These are phyloP conservation scores for Plantago ovata DNA, from an alignment of 257 asterid species.

Conservation along the genomic window DNA sequence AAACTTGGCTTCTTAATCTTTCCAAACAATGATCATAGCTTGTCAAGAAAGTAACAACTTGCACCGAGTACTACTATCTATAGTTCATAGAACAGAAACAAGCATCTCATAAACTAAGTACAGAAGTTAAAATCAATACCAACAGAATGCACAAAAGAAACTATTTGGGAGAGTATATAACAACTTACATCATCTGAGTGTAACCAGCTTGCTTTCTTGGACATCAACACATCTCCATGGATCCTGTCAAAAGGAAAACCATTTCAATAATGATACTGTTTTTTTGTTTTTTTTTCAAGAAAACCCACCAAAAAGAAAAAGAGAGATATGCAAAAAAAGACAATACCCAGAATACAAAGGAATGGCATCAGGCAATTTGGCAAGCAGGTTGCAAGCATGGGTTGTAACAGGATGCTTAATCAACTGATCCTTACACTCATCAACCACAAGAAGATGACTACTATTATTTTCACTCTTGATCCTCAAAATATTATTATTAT, in stretches of 20 bases:
- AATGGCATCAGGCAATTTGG: slow-evolving; percentile 48
- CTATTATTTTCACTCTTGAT: slow-evolving; percentile 37
- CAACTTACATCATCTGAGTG: slow-evolving; percentile 33
- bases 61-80: not conserved
- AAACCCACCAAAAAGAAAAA: not conserved
- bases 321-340: not conserved
- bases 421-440: slow-evolving; percentile 51
- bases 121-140: not conserved
- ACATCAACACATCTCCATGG: slow-evolving; percentile 80
- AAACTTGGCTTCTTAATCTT: not conserved
- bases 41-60: not conserved
- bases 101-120: not conserved
- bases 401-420: slow-evolving; percentile 45
- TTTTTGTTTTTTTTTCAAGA: slow-evolving; percentile 7
- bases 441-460: slow-evolving; percentile 3
- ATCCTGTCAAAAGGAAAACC: slow-evolving; percentile 35
- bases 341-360: slow-evolving; percentile 83
- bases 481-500: slow-evolving; percentile 7
- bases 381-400: slow-evolving; percentile 59
- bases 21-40: not conserved
- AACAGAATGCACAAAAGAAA: not conserved
- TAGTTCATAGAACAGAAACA: not conserved
- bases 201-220: slow-evolving; percentile 64
- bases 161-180: slow-evolving; percentile 24
- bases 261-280: not conserved